Evolutionary conservation across 2,329 filamentous ascomycete species (phyloP).

Genomic region (Truncatella angustata): DNA sequence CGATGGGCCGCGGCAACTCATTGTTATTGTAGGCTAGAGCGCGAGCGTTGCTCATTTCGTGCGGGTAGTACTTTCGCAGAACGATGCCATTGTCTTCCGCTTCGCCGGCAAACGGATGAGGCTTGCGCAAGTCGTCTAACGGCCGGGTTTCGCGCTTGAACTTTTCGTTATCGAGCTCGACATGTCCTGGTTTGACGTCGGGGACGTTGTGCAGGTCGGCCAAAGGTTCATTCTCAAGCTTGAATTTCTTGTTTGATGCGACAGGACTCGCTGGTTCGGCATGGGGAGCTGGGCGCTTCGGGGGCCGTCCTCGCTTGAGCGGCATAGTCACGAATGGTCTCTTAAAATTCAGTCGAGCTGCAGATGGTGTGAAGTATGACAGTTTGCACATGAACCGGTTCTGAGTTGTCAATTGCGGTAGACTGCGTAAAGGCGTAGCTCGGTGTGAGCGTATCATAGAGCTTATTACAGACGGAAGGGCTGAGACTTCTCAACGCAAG

Average conservation of each 20-base stretch:
- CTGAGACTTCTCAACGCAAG: not conserved
- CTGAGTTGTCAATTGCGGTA: no score
- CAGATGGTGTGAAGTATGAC: not conserved
- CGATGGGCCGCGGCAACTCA: slow-evolving; percentile 69
- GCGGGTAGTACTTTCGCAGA: slow-evolving; percentile 75
- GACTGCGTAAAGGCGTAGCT: no score
- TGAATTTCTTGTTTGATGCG: not conserved
- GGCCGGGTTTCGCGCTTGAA: slow-evolving; percentile 17
- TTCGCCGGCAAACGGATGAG: slow-evolving; percentile 44
- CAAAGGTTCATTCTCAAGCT: no score
- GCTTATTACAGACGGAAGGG: no score
- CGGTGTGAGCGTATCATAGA: no score
- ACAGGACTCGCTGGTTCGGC: not conserved
- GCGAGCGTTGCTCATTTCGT: slow-evolving; percentile 80
- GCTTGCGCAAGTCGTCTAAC: slow-evolving; percentile 36
- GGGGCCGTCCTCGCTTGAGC: not conserved
- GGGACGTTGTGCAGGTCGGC: slow-evolving; percentile 30
- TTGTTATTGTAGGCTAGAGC: slow-evolving; percentile 72
- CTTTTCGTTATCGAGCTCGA: slow-evolving; percentile 22
- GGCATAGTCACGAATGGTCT: not conserved
- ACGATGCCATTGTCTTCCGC: slow-evolving; percentile 61
- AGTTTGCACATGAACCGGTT: no score
- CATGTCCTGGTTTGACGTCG: slow-evolving; percentile 2
- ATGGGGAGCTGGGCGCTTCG: not conserved
- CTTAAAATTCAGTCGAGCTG: not conserved